Evolutionary conservation across 805 yeast genomes (phyloP), one percentile per base, ranked within the genome.

Genomic region (Scheffersomyces lignosus): DNA sequence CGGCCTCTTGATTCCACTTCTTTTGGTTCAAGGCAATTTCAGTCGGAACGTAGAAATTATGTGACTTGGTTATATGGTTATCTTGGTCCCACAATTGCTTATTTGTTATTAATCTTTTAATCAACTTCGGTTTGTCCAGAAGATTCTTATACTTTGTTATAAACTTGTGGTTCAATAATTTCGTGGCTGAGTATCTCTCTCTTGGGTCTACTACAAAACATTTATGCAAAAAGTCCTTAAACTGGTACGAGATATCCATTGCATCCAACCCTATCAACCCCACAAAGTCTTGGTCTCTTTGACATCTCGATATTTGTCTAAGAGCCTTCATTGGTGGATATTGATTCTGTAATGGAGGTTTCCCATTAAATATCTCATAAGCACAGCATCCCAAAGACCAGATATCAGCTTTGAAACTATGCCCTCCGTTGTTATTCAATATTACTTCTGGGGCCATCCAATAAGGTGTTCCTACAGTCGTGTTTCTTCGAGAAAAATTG

Each of bases 311-410:
- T 14, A 70, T 66, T 29, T 55, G 54, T 34, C 71, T 43, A n/a
- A 70, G 52, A 7, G 75, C 75, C 44, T 62, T 65, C 75, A 70
- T 68, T 3, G 75, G 73, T 1, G 71, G 51, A 41, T 47, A 59
- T 12, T 52, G 54, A 20, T 47, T 58, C 40, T 69, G 74, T 23
- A 81, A 55, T 7, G 95, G 93, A 1, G 95, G 93, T 46, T 74
- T 81, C 0, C 90, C 88, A 20, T 70, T 70, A 9, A 83, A 81
- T 43, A 85, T 60, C 52, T 85, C 95, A 38, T 80, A 80, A 2
- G 86, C 79, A 24, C 91, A 84, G 42, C 87, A 83, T 1, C 91
- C 93, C 40, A 84, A 62, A 6, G 87, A 81, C 93, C 93, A 84
- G 3, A 84, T 73, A 57, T 84, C 93, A 0, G 91, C 90, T 34